Percentiles rank a stretch among this genome's conserved stretches.
These are phyloP conservation scores for Inga oerstediana DNA, from an alignment of 306 rosid species.

Conservation along the genomic window DNA sequence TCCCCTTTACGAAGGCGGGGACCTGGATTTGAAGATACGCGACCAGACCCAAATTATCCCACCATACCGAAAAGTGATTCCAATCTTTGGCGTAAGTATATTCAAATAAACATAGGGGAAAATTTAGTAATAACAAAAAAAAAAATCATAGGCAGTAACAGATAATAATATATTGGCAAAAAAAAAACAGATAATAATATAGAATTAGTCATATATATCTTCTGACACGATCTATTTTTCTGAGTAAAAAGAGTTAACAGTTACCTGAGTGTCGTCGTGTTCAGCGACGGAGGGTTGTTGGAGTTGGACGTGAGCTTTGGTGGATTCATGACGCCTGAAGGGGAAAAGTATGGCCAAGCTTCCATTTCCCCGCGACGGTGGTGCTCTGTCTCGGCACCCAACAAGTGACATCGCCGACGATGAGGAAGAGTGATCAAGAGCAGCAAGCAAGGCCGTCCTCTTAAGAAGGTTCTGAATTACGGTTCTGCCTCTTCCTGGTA, in stretches of 20 bases:
- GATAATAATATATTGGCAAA: background rate
- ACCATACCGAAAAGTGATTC: background rate
- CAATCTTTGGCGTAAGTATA: too few relatives aligned
- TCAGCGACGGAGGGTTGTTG: conserved; percentile 3
- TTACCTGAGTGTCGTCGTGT: conserved; percentile 38
- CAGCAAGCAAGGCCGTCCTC: background rate
- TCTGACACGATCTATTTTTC: too few relatives aligned
- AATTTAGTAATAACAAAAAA: background rate
- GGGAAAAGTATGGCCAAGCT: background rate
- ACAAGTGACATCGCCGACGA: conserved; percentile 16
- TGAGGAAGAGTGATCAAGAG: background rate
- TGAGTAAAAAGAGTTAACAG: too few relatives aligned
- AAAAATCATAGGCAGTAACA: background rate
- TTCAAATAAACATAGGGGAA: too few relatives aligned
- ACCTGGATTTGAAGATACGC: background rate
- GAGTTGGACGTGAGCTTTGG: conserved; percentile 41
- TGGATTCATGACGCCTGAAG: conserved; percentile 43
- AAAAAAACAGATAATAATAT: background rate
- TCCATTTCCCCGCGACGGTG: background rate
- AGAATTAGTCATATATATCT: background rate
- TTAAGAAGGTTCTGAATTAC: conserved; percentile 1
- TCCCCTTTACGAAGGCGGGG: background rate
- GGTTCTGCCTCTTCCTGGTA: conserved; percentile 28
- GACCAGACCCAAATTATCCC: background rate
- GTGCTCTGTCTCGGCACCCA: background rate